Evolutionary conservation across 176 grass and related monocot genomes (phyloP).

Genomic region (Zoysia japonica): DNA sequence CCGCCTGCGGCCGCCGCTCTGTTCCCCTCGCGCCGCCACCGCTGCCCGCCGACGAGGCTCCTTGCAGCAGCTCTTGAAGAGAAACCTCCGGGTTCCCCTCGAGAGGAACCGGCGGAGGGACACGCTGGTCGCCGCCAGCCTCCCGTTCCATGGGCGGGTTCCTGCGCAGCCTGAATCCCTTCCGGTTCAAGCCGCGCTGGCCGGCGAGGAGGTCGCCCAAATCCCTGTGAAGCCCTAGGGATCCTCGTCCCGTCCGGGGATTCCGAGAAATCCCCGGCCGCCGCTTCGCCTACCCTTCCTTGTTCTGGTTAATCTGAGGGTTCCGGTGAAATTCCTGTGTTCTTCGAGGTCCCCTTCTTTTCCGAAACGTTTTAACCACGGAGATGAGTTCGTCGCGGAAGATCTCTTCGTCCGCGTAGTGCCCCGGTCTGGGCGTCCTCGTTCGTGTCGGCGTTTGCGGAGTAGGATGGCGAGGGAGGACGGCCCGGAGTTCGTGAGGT

Average conservation of each 20-base stretch:
- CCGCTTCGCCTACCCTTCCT: constrained; percentile 17
- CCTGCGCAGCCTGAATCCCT: constrained; percentile 81
- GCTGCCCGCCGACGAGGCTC: constrained; percentile 12
- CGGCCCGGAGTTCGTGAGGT: constrained; percentile 75
- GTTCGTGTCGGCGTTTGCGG: background rate
- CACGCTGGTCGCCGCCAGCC: background rate
- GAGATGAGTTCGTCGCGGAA: constrained; percentile 5
- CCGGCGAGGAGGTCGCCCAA: constrained; percentile 33
- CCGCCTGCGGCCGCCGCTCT: background rate
- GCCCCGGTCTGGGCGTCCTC: constrained; percentile 15
- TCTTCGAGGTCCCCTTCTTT: constrained; percentile 1
- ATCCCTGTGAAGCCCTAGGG: constrained; percentile 40
- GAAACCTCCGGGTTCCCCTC: constrained; percentile 10
- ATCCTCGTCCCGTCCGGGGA: constrained; percentile 29
- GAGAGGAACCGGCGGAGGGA: constrained; percentile 3
- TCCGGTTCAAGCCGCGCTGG: constrained; percentile 75
- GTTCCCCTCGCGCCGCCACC: background rate
- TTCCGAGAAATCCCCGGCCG: constrained; percentile 43
- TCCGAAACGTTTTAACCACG: background rate
- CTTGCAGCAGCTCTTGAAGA: background rate
- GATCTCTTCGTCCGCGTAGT: background rate
- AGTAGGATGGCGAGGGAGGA: constrained; percentile 56
- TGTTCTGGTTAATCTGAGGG: constrained; percentile 29
- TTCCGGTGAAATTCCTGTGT: constrained; percentile 28
- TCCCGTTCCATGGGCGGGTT: constrained; percentile 71